Conservation (phyloP, 768 basidiomycete species). For the Tricholoma bakamatsutake region DNA sequence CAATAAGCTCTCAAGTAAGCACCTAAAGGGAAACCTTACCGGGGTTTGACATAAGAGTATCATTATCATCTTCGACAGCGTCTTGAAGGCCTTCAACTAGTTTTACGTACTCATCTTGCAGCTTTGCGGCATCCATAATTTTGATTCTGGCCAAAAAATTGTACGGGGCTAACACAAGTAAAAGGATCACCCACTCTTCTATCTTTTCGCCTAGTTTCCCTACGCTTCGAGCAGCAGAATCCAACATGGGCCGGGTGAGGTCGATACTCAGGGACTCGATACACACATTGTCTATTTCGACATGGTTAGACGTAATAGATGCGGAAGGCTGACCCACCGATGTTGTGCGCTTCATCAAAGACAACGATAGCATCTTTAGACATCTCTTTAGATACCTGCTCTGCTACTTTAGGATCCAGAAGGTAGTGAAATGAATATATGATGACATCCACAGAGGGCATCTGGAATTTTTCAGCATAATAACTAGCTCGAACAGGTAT, state of each 20-base stretch:
- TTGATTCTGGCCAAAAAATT: constrained; percentile 66
- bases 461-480: constrained; percentile 39
- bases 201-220: constrained; percentile 84
- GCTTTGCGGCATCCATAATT: constrained; percentile 83
- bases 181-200: constrained; percentile 64
- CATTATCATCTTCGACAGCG: constrained; percentile 58
- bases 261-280: constrained; percentile 98
- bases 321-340: constrained; percentile 46
- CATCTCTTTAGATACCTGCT: constrained; percentile 97
- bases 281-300: constrained; percentile 85
- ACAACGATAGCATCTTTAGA: constrained; percentile 98
- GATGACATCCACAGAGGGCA: constrained; percentile 92
- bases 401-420: constrained; percentile 97
- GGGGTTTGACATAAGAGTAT: constrained; percentile 86
- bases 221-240: constrained; percentile 87
- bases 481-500: background rate
- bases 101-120: constrained; percentile 95
- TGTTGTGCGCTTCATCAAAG: constrained; percentile 99
- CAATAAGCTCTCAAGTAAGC: background rate
- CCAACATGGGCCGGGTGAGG: constrained; percentile 94
- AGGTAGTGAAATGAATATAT: constrained; percentile 99
- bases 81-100: constrained; percentile 92
- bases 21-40: constrained; percentile 34
- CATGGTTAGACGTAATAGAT: constrained; percentile 20
- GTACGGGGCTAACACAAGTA: background rate